A percentile compares a stretch with the other conserved stretches of the same genome.
phyloP scores from a whole-genome alignment of 2,329 filamentous ascomycete species.

The Diplodia mutila region DNA sequence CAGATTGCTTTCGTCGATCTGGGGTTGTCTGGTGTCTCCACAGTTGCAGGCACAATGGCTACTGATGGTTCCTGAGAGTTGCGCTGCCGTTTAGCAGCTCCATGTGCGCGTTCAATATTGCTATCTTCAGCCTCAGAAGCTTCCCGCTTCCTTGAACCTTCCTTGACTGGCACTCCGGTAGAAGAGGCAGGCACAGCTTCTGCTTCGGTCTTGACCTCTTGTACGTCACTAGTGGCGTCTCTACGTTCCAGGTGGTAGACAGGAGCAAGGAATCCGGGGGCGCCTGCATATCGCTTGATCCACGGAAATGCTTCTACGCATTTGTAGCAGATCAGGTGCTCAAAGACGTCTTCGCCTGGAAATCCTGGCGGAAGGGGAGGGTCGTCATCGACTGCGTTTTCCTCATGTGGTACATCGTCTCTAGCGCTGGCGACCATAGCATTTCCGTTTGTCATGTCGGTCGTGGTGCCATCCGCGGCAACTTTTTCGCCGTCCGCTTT shows the following conservation, averaged over 20 bases:
- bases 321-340: constrained; percentile 90
- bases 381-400: constrained; percentile 51
- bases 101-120: background rate
- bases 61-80: constrained; percentile 23
- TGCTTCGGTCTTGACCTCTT: background rate
- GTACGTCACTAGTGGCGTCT: constrained; percentile 27
- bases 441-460: constrained; percentile 33
- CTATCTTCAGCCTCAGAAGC: constrained; percentile 40
- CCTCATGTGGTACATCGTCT: constrained; percentile 58
- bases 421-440: constrained; percentile 30
- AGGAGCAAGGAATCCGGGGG: constrained; percentile 76
- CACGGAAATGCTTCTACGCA: constrained; percentile 86
- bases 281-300: constrained; percentile 86
- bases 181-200: background rate
- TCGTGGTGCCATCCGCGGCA: background rate
- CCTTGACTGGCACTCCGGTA: background rate
- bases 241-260: constrained; percentile 57
- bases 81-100: constrained; percentile 23
- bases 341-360: constrained; percentile 85
- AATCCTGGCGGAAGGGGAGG: constrained; percentile 81
- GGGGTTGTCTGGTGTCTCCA: constrained; percentile 41
- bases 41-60: constrained; percentile 21
- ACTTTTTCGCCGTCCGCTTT: background rate
- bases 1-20: constrained; percentile 33
- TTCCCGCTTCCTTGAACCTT: constrained; percentile 50